Evolutionary conservation across 768 basidiomycete species (phyloP).

Genomic region (Dioszegia hungarica): DNA sequence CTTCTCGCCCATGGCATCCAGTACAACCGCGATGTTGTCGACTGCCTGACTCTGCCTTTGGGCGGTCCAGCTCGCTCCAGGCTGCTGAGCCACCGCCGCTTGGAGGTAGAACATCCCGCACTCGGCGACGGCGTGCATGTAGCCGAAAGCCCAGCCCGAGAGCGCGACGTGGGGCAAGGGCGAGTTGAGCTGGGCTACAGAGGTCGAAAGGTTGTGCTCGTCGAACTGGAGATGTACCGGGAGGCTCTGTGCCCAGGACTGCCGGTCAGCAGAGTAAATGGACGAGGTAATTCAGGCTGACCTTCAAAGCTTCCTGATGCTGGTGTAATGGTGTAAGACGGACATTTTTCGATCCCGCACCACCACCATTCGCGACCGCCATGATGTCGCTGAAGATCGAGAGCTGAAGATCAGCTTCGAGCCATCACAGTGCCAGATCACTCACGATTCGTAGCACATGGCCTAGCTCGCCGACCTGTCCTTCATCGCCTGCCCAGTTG

Average conservation of each 20-base stretch:
- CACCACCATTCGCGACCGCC: constrained; percentile 27
- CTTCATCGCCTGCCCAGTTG: constrained; percentile 35
- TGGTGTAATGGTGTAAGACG: constrained; percentile 8
- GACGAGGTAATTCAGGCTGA: constrained; percentile 6
- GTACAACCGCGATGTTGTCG: constrained; percentile 42
- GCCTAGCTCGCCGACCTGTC: constrained; percentile 43
- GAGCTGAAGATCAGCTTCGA: constrained; percentile 18
- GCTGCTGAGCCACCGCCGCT: constrained; percentile 32
- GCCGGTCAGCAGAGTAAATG: constrained; percentile 5
- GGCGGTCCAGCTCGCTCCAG: constrained; percentile 21
- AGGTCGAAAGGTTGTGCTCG: constrained; percentile 32
- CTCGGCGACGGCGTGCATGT: constrained; percentile 47
- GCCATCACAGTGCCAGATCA: background rate
- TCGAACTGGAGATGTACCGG: constrained; percentile 42
- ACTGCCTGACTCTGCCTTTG: constrained; percentile 45
- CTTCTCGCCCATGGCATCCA: constrained; percentile 36
- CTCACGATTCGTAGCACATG: constrained; percentile 46
- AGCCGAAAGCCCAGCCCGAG: constrained; percentile 41
- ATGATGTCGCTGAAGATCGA: constrained; percentile 44
- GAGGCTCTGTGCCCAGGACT: constrained; percentile 42
- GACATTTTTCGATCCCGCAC: constrained; percentile 1
- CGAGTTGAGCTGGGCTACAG: constrained; percentile 26
- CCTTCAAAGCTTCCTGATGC: constrained; percentile 37
- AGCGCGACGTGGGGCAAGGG: constrained; percentile 26
- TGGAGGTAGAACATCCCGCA: constrained; percentile 48